Conservation (phyloP, 345 rosid genomes). For the Linum trigynum region DNA sequence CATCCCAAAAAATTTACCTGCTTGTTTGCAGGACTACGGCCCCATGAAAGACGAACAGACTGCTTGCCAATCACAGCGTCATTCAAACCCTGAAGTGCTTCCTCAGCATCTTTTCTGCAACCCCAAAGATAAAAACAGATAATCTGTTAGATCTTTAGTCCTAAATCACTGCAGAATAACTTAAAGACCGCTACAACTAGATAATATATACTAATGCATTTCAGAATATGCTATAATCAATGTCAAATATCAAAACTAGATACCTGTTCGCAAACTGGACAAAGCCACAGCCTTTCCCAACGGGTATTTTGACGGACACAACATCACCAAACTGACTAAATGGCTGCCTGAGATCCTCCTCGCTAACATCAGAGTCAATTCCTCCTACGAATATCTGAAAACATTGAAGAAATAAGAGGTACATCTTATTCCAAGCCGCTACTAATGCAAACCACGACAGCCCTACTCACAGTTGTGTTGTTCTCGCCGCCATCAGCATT, state of each 20-base stretch:
- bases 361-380: conserved; percentile 68
- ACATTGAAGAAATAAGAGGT: conserved; percentile 14
- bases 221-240: too few relatives aligned
- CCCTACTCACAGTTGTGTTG: conserved; percentile 75
- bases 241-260: too few relatives aligned
- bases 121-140: not conserved
- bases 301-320: conserved; percentile 83
- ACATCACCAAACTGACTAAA: conserved; percentile 82
- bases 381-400: conserved; percentile 91
- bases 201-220: too few relatives aligned
- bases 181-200: too few relatives aligned
- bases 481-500: conserved; percentile 60
- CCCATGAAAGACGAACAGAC: conserved; percentile 95
- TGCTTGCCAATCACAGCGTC: conserved; percentile 81
- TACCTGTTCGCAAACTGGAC: conserved; percentile 78
- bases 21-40: conserved; percentile 71
- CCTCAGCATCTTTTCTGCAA: conserved; percentile 80
- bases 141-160: not conserved
- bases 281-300: conserved; percentile 90
- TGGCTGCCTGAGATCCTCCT: conserved; percentile 79
- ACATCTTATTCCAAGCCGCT: not conserved
- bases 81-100: conserved; percentile 63
- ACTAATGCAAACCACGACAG: conserved; percentile 7
- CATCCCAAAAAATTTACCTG: conserved; percentile 41
- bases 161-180: not conserved